Conservation (phyloP, 345 rosid genomes). For the Murraya koenigii region DNA sequence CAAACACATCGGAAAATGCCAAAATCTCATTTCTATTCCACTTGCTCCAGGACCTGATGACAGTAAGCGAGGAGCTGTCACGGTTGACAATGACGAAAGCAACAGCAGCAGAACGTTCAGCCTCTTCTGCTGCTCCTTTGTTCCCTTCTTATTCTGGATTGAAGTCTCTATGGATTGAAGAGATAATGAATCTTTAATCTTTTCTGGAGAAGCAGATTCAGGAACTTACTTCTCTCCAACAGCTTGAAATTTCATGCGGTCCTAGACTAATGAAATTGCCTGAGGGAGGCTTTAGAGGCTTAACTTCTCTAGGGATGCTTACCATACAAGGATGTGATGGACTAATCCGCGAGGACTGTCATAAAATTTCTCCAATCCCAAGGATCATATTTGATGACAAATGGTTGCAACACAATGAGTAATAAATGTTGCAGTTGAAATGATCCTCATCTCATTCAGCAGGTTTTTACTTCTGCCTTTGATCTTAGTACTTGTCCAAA, state of each 20-base stretch:
- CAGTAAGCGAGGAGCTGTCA: background rate
- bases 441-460: background rate
- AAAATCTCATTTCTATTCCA: conserved; percentile 3
- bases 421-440: background rate
- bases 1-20: background rate
- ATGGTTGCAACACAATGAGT: background rate
- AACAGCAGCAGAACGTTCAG: background rate
- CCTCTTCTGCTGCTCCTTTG: background rate
- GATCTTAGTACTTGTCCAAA: background rate
- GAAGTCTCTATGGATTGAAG: background rate
- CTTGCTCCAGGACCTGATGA: background rate
- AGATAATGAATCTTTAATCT: background rate
- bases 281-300: background rate
- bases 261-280: background rate
- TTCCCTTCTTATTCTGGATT: conserved; percentile 1
- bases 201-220: background rate
- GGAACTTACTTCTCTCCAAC: background rate
- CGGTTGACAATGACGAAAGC: background rate
- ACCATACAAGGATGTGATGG: background rate
- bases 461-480: background rate
- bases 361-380: too few relatives aligned
- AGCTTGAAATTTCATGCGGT: background rate
- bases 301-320: background rate
- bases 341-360: background rate
- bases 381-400: too few relatives aligned